Percentiles rank a stretch among this genome's conserved stretches.
Conservation (phyloP, 495 filamentous ascomycete genomes). For the Chaetomium fimeti region DNA sequence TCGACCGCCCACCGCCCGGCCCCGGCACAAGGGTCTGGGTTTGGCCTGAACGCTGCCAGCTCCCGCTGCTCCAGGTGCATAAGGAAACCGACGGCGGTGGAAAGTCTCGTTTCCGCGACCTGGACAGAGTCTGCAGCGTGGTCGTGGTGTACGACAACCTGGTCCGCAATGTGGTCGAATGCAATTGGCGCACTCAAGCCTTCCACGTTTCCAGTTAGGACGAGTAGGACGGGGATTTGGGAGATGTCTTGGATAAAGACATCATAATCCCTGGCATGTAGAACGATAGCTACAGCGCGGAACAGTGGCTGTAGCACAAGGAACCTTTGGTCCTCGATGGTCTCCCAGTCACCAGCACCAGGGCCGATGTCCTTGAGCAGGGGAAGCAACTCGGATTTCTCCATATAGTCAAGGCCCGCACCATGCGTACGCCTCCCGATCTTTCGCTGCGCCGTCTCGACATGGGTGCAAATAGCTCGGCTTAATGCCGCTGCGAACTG, state of each 20-base stretch:
- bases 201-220: not conserved
- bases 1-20: not conserved
- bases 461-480: not conserved
- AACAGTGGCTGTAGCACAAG: not conserved
- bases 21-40: not conserved
- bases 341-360: not conserved
- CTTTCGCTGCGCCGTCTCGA: not conserved
- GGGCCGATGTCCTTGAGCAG: not conserved
- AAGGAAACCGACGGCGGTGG: not conserved
- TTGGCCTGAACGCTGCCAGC: not conserved
- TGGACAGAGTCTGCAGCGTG: not conserved
- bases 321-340: not conserved
- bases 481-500: not conserved
- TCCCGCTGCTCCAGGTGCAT: constrained; percentile 8
- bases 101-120: not conserved
- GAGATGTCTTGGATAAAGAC: not conserved
- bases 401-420: not conserved
- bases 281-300: not conserved
- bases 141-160: not conserved
- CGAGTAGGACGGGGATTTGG: not conserved
- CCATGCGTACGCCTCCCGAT: not conserved
- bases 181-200: constrained; percentile 7
- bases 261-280: not conserved
- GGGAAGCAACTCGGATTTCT: not conserved
- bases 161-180: not conserved